phyloP scores from a whole-genome alignment of 2,329 filamentous ascomycete genomes.

The Dothistroma pini region DNA sequence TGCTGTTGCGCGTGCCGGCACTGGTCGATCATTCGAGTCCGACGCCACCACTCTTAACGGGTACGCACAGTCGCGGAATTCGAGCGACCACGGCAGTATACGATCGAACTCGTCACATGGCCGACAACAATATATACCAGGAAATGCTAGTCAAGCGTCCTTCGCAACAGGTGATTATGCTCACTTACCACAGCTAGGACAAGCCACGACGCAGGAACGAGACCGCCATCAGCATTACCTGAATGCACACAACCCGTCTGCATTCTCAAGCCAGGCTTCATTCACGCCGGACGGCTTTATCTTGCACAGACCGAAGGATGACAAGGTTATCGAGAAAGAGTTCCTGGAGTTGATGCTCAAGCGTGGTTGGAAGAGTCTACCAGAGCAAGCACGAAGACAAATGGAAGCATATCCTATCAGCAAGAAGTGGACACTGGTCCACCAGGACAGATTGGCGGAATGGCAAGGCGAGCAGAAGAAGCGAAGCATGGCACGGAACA shows the following conservation, averaged over 20 bases:
- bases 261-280: constrained; percentile 47
- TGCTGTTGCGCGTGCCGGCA: constrained; percentile 16
- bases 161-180: constrained; percentile 45
- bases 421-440: constrained; percentile 97
- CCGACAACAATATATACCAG: constrained; percentile 49
- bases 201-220: constrained; percentile 38
- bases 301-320: constrained; percentile 72
- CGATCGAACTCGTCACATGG: constrained; percentile 61
- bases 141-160: constrained; percentile 47
- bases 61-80: constrained; percentile 29
- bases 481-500: constrained; percentile 66
- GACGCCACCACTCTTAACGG: constrained; percentile 52
- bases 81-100: constrained; percentile 59
- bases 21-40: constrained; percentile 23
- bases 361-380: constrained; percentile 93
- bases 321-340: constrained; percentile 81
- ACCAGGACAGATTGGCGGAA: constrained; percentile 91
- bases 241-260: constrained; percentile 43
- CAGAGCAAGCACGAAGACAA: constrained; percentile 88
- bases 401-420: constrained; percentile 92
- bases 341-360: constrained; percentile 96
- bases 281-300: constrained; percentile 55
- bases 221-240: constrained; percentile 37
- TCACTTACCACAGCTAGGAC: constrained; percentile 37
- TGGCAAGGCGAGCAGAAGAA: constrained; percentile 93